A percentile compares a stretch with the other conserved stretches of the same genome.
Conservation (phyloP, 78 protist genomes). For the Emiliania huxleyi region DNA sequence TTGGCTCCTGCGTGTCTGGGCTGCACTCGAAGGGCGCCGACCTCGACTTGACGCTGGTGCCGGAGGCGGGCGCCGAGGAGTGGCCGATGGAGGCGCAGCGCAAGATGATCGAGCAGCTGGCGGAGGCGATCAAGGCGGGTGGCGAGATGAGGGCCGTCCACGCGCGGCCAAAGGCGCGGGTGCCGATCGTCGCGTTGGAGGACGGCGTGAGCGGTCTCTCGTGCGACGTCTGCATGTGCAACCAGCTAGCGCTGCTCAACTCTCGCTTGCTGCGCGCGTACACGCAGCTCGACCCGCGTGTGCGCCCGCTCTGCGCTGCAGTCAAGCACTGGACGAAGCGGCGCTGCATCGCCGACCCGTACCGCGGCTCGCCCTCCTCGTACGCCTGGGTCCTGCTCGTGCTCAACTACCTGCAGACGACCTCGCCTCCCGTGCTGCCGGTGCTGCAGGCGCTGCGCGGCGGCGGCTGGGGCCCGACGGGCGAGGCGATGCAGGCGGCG, state of each 20-base stretch:
- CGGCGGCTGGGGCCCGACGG: not conserved
- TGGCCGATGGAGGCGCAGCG: not conserved
- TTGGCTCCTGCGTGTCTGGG: not conserved
- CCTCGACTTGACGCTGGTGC: not conserved
- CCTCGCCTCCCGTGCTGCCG: not conserved
- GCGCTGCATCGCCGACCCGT: not conserved
- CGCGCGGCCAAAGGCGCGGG: not conserved
- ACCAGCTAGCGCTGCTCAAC: not conserved
- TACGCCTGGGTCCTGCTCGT: constrained; percentile 7
- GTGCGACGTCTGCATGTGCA: constrained; percentile 7
- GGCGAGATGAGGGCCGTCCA: not conserved
- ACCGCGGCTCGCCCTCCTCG: not conserved
- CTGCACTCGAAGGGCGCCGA: not conserved
- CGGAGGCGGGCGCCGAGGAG: not conserved
- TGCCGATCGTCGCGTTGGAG: not conserved
- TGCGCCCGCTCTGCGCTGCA: not conserved
- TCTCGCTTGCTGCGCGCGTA: not conserved
- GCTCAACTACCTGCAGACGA: not conserved
- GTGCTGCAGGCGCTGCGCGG: not conserved
- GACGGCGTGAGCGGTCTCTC: not conserved
- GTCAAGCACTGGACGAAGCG: not conserved
- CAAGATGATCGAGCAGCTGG: not conserved
- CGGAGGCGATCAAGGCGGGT: not conserved
- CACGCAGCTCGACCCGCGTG: not conserved
- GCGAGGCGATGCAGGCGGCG: not conserved